These are phyloP conservation scores for Coemansia sp. DNA, from an alignment of 192 early-diverging fungal genomes.

Conservation along the genomic window DNA sequence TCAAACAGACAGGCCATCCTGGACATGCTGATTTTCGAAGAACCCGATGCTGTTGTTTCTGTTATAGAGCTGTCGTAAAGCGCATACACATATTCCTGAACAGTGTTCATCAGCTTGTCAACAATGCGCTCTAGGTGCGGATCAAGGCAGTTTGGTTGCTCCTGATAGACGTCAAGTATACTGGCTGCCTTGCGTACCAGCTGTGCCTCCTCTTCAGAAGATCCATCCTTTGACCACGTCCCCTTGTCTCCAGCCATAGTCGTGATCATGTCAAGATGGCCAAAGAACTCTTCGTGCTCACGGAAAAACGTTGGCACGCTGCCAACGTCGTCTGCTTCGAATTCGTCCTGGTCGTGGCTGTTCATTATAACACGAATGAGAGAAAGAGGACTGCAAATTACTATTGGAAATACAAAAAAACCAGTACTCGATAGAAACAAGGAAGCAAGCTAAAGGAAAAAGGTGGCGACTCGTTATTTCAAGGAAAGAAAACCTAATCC, in stretches of 20 bases:
- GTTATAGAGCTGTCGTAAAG: slow-evolving; percentile 16
- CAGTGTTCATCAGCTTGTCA: slow-evolving; percentile 21
- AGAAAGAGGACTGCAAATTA: not conserved
- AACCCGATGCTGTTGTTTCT: not conserved
- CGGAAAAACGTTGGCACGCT: slow-evolving; percentile 45
- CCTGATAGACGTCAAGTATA: slow-evolving; percentile 43
- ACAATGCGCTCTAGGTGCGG: slow-evolving; percentile 49
- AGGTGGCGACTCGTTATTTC: not conserved
- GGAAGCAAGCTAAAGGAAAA: not conserved
- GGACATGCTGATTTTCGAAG: slow-evolving; percentile 4
- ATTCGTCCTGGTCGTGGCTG: slow-evolving; percentile 9
- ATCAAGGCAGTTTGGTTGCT: slow-evolving; percentile 52
- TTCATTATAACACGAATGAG: slow-evolving; percentile 9
- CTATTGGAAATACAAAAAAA: not conserved
- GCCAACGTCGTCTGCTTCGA: slow-evolving; percentile 19
- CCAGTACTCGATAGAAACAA: not conserved
- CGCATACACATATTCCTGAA: slow-evolving; percentile 32
- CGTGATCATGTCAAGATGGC: slow-evolving; percentile 15
- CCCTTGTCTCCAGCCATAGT: slow-evolving; percentile 13
- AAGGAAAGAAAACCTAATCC: no score
- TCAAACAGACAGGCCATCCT: slow-evolving; percentile 38
- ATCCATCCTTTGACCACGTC: slow-evolving; percentile 13
- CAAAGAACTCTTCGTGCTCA: slow-evolving; percentile 38
- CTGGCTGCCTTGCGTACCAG: slow-evolving; percentile 23
- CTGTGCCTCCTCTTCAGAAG: slow-evolving; percentile 18